Percentiles rank a stretch among this genome's conserved stretches.
Evolutionary conservation across 1,139 yeast genomes (phyloP).

Genomic region (Saccharomyces hybrid): DNA sequence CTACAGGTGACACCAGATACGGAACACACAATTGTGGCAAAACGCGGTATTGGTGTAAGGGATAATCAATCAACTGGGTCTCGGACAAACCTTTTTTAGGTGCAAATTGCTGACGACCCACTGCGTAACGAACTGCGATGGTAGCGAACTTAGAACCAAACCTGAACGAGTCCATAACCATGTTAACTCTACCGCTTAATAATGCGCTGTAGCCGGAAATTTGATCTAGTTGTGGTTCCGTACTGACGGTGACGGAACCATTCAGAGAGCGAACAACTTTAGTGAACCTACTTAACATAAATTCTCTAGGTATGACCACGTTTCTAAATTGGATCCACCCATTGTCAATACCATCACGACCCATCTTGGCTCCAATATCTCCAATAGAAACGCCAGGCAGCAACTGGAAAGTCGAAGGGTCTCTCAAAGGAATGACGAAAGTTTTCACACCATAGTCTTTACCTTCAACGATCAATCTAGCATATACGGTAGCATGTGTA

Average conservation of each 20-base stretch:
- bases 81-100: constrained; percentile 35
- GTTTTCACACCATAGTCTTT: constrained; percentile 87
- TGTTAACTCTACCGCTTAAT: too few relatives aligned
- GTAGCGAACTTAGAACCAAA: constrained; percentile 73
- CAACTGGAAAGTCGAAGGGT: constrained; percentile 53
- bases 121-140: constrained; percentile 80
- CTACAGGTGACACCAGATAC: constrained; percentile 70
- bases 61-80: constrained; percentile 68
- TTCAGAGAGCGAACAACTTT: too few relatives aligned
- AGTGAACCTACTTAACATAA: too few relatives aligned
- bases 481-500: constrained; percentile 73
- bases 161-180: constrained; percentile 76
- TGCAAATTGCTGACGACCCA: constrained; percentile 82
- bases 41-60: constrained; percentile 79
- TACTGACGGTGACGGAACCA: too few relatives aligned
- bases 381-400: constrained; percentile 77
- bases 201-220: too few relatives aligned
- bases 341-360: constrained; percentile 49
- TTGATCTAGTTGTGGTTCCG: too few relatives aligned
- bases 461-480: constrained; percentile 72
- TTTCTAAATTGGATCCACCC: too few relatives aligned
- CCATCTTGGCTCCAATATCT: constrained; percentile 92
- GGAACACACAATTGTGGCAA: constrained; percentile 72
- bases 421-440: constrained; percentile 83
- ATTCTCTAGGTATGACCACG: too few relatives aligned